Evolutionary conservation across 257 asterid species (phyloP), one percentile per base, ranked within the genome.

Genomic region (Orobanche coerulescens): DNA sequence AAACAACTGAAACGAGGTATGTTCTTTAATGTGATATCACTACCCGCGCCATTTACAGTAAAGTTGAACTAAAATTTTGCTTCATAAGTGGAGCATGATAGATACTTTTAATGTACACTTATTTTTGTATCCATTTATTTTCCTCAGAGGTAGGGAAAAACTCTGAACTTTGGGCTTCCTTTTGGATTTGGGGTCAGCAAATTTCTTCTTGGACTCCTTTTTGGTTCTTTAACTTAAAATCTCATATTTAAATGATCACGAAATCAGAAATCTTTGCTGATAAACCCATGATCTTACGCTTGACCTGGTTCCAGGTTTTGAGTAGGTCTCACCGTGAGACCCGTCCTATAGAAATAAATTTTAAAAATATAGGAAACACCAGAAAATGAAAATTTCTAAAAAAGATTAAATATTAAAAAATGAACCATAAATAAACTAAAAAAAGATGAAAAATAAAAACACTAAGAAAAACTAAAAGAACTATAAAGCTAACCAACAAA

Each of bases 211-310:
- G n/a, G 20, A 19, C 30, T 53, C 62, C 62, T 37, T 14, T 5
- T 24, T 37, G 53, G 37, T 53, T 42, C 12, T 56, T 15, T 48
- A 37, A 48, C 40, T 39, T 6, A 28, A 37, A 68, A 33, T 44
- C 39, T 7, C 47, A 50, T 31, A 39, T 19, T 24, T 12, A 0
- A 34, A 40, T 50, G 36, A 57, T 58, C 52, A 33, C 16, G 33
- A 58, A 44, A 24, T 62, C 60, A 14, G 58, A 49, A 31, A 63
- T n/a, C n/a, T n/a, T n/a, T n/a, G n/a, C n/a, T n/a, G n/a, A n/a
- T n/a, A n/a, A n/a, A n/a, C n/a, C n/a, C n/a, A n/a, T n/a, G n/a
- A n/a, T n/a, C n/a, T n/a, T n/a, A n/a, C n/a, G n/a, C n/a, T n/a
- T n/a, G n/a, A n/a, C n/a, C n/a, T n/a, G n/a, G n/a, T n/a, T n/a